A percentile compares a stretch with the other conserved stretches of the same genome.
phyloP scores from a whole-genome alignment of 805 yeast genomes.

The Zygoascus bituminiphila region DNA sequence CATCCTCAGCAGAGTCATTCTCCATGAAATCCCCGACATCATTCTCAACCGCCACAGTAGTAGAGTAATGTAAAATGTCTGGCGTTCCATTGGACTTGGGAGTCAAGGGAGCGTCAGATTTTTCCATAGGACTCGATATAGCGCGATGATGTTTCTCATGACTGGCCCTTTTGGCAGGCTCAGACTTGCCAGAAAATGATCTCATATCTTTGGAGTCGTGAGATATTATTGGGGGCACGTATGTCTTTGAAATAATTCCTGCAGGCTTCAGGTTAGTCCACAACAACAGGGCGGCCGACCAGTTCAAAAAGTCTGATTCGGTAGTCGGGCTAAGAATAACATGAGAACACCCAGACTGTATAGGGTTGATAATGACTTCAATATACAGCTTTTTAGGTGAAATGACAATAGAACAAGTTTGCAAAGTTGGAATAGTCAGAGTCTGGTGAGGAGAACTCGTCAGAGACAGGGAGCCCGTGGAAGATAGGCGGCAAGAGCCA shows the following conservation, averaged over 20 bases:
- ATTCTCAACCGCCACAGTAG: not conserved
- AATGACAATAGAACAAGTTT: constrained; percentile 14
- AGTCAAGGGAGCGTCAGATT: not conserved
- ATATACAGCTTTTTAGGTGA: constrained; percentile 12
- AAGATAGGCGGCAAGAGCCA: not conserved
- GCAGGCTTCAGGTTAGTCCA: constrained; percentile 17
- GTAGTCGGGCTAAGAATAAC: constrained; percentile 14
- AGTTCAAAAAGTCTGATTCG: constrained; percentile 15
- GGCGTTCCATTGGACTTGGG: not conserved
- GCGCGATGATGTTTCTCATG: too few relatives aligned
- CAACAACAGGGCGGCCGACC: constrained; percentile 15
- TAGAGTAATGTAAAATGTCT: not conserved
- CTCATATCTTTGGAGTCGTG: not conserved
- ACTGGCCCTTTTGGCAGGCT: not conserved
- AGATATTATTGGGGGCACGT: constrained; percentile 5
- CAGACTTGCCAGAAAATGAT: not conserved
- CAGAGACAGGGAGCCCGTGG: not conserved
- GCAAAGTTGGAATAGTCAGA: constrained; percentile 12
- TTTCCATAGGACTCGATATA: not conserved
- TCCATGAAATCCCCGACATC: not conserved
- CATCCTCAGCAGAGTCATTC: constrained; percentile 4
- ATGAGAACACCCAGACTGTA: constrained; percentile 9
- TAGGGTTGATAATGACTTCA: constrained; percentile 14
- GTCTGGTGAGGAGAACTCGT: not conserved
- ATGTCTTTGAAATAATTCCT: constrained; percentile 14